A percentile compares a stretch with the other conserved stretches of the same genome.
Conservation (phyloP, 352 stramenopile species). For the Pythium aristosporum region DNA sequence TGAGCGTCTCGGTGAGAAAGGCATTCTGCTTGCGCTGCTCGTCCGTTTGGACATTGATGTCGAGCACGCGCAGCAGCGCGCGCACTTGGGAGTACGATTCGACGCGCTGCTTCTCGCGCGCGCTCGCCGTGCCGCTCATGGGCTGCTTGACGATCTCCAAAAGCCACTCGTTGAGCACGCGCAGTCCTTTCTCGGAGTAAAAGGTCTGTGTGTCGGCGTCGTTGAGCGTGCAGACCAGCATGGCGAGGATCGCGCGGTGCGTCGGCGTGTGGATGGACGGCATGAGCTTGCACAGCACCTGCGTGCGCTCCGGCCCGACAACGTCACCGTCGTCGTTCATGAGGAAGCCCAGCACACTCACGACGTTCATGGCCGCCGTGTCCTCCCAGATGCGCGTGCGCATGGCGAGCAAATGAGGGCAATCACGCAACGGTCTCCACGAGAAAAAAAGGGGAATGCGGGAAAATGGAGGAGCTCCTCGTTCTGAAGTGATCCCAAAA, state of each 20-base stretch:
- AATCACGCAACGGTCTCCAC: not conserved
- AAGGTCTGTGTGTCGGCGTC: conserved; percentile 76
- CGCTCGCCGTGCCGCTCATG: conserved; percentile 16
- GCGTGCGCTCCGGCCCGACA: conserved; percentile 64
- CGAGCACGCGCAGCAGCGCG: conserved; percentile 65
- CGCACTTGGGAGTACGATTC: conserved; percentile 82
- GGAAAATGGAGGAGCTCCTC: not conserved
- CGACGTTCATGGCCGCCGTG: conserved; percentile 69
- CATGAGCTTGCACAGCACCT: conserved; percentile 83
- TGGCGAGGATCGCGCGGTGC: conserved; percentile 73
- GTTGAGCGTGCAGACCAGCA: conserved; percentile 69
- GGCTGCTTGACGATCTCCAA: conserved; percentile 42
- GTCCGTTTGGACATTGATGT: conserved; percentile 73
- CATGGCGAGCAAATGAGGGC: conserved; percentile 32
- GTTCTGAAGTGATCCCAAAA: not conserved
- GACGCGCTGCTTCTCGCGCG: conserved; percentile 61
- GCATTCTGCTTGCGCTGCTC: conserved; percentile 62
- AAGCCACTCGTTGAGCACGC: conserved; percentile 75
- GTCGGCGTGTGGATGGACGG: conserved; percentile 78
- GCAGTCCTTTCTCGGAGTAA: conserved; percentile 68
- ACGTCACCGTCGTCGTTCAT: conserved; percentile 84
- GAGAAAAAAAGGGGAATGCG: not conserved
- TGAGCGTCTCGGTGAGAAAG: conserved; percentile 56
- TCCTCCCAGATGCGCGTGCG: conserved; percentile 78
- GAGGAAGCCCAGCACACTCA: conserved; percentile 78